Evolutionary conservation across 345 rosid genomes (phyloP), one percentile per base, ranked within the genome.

Genomic region (Salix purpurea): DNA sequence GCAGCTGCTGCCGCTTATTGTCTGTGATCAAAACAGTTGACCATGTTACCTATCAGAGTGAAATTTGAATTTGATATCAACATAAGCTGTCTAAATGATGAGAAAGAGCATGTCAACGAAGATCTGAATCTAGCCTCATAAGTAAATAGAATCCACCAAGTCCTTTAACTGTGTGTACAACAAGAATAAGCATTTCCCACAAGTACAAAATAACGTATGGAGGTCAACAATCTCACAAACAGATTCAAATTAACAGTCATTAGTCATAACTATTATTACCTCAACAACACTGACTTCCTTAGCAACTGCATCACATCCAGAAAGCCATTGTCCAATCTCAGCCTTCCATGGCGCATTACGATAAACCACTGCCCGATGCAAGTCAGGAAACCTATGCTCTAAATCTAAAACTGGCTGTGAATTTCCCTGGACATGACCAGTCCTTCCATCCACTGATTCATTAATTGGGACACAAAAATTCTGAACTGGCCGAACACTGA

Each of bases 311-410:
- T 95, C 91, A 80, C 98, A 95, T 37, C 91, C 88, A 78, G 94
- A 91, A 80, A 95, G 97, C 99, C 99, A 93, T 67, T 84, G 89
- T 4, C 98, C 99, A 23, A 92, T 88, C 78, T 82, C 84, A 16
- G 92, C 88, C 81, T 91, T 96, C 99, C 99, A 96, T 0, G 98
- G 92, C 34, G 96, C 94, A 75, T 91, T 86, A 37, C 85, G 88
- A 85, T 92, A 92, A 65, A 89, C 84, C 28, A 93, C 92, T 11
- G 91, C 97, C 21, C 86, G 79, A 68, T 88, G 96, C 76, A 76
- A 86, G 72, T 93, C 97, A n/a, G 96, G 97, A 83, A 95, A 90
- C 78, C 76, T 86, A 5, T 69, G 77, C 77, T 86, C 89, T 69
- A 94, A 88, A 84, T 86, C 83, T 71, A 86, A 46, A 32, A 8